Evolutionary conservation across 257 asterid genomes (phyloP).

Genomic region (Solanum gandarillasii): DNA sequence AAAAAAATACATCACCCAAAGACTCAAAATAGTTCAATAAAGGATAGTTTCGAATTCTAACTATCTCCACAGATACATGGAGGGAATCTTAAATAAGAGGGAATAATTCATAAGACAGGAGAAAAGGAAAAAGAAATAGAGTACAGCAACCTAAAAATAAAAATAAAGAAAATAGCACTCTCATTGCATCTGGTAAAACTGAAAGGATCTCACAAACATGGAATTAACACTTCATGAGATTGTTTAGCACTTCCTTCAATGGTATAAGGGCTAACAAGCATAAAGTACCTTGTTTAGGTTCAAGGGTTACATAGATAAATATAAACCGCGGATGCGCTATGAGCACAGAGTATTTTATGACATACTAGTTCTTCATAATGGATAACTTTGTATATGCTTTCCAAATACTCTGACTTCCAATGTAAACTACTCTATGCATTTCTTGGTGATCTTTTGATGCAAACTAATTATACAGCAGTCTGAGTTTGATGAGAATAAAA

Average conservation of each 20-base stretch:
- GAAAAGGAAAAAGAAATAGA: background rate
- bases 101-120: background rate
- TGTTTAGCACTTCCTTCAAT: background rate
- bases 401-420: background rate
- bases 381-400: background rate
- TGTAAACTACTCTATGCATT: background rate
- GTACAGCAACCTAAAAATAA: background rate
- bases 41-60: background rate
- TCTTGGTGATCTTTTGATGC: background rate
- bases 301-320: background rate
- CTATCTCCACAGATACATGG: background rate
- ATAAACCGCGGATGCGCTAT: background rate
- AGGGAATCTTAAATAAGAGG: background rate
- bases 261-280: background rate
- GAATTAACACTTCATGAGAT: background rate
- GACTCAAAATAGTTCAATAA: background rate
- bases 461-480: background rate
- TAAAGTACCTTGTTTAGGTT: background rate
- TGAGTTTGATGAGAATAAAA: background rate
- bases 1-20: background rate
- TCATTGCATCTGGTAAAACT: background rate
- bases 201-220: background rate
- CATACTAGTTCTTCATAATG: background rate
- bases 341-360: background rate
- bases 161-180: background rate